Percentiles rank a stretch among this genome's conserved stretches.
Evolutionary conservation across 805 yeast genomes (phyloP).

Genomic region (Yarrowia sp.): DNA sequence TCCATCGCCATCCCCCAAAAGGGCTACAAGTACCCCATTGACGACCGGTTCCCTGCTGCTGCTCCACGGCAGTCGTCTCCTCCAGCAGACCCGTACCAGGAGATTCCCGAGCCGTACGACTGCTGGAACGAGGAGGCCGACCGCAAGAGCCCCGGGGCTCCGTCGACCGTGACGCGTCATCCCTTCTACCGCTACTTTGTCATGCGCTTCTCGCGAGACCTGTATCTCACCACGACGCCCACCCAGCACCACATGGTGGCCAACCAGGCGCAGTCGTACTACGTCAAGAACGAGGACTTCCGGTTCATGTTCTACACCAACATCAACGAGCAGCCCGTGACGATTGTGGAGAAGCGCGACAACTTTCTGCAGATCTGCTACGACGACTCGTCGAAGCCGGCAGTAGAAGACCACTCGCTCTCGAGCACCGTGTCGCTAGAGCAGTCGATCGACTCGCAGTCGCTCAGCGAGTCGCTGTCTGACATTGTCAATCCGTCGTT

Average conservation of each 20-base stretch:
- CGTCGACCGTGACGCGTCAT: background rate
- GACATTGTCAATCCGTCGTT: constrained; percentile 23
- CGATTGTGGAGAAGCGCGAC: constrained; percentile 14
- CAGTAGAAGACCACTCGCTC: background rate
- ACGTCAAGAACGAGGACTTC: constrained; percentile 13
- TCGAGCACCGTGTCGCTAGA: constrained; percentile 1
- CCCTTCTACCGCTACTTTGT: constrained; percentile 22
- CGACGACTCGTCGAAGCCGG: background rate
- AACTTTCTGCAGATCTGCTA: constrained; percentile 17
- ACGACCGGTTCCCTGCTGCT: constrained; percentile 19
- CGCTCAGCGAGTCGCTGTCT: constrained; percentile 10
- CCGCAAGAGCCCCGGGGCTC: background rate
- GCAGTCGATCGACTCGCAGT: constrained; percentile 17
- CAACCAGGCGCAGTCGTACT: constrained; percentile 20
- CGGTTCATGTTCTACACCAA: constrained; percentile 23
- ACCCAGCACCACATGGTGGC: constrained; percentile 23
- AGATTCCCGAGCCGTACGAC: constrained; percentile 18
- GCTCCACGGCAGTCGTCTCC: constrained; percentile 17
- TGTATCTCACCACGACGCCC: constrained; percentile 22
- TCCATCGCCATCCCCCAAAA: background rate
- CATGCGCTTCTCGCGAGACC: constrained; percentile 19
- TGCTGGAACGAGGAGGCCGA: constrained; percentile 17
- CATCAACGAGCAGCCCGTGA: constrained; percentile 22
- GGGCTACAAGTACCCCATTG: constrained; percentile 18
- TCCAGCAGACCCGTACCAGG: constrained; percentile 17